A percentile compares a stretch with the other conserved stretches of the same genome.
Conservation (phyloP, 257 asterid genomes). For the Linaria vulgaris region DNA sequence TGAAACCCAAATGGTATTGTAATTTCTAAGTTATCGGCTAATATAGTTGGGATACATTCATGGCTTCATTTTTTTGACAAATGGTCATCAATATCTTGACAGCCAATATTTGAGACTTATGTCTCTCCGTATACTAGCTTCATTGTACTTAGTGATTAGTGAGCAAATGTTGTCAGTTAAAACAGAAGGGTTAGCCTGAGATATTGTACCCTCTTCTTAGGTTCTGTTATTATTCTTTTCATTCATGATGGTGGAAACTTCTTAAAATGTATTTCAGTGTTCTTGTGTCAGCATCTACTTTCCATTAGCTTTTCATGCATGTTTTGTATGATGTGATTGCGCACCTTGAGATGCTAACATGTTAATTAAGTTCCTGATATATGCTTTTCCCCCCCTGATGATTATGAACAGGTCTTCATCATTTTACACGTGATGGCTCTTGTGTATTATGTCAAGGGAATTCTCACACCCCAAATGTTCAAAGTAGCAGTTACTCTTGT, state of each 20-base stretch:
- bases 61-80: neutral
- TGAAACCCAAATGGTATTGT: neutral
- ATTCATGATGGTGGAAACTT: too few relatives aligned
- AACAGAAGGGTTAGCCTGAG: neutral
- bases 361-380: slow-evolving; percentile 22
- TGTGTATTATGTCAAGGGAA: slow-evolving; percentile 85
- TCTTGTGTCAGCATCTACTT: neutral
- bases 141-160: neutral
- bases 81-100: neutral
- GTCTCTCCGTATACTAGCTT: neutral
- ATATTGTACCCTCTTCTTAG: too few relatives aligned
- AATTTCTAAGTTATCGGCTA: neutral
- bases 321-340: slow-evolving; percentile 17
- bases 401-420: slow-evolving; percentile 73
- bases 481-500: slow-evolving; percentile 95
- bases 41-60: neutral
- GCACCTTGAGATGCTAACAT: slow-evolving; percentile 9
- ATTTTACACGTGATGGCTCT: slow-evolving; percentile 90
- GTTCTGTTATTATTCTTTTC: too few relatives aligned
- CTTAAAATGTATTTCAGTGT: slow-evolving; percentile 4
- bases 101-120: neutral
- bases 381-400: slow-evolving; percentile 16
- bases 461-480: slow-evolving; percentile 91
- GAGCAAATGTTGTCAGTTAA: neutral
- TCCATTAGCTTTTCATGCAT: neutral